Evolutionary conservation across 148 eudicot species (phyloP).

Genomic region (Cornus kousa): DNA sequence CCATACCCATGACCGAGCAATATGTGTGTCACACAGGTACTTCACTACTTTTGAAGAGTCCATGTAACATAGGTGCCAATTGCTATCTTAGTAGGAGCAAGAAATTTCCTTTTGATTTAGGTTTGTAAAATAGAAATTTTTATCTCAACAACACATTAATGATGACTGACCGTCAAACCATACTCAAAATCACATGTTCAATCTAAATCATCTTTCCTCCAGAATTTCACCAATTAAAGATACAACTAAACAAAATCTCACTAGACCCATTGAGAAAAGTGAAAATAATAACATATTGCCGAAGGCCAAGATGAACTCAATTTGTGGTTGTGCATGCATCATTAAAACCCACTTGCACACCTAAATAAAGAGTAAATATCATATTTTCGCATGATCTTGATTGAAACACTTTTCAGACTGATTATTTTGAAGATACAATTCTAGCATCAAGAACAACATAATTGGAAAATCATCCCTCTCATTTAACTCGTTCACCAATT

Average conservation of each 20-base stretch:
- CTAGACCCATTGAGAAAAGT: neutral
- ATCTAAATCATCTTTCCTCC: neutral
- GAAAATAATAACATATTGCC: neutral
- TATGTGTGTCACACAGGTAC: too few relatives aligned
- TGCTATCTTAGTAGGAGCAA: neutral
- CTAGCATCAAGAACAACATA: neutral
- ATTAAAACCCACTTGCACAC: neutral
- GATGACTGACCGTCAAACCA: neutral
- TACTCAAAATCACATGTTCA: neutral
- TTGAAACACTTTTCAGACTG: neutral
- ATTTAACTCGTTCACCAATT: neutral
- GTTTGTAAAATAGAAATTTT: neutral
- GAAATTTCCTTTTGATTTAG: neutral
- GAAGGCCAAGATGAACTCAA: neutral
- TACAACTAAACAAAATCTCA: neutral
- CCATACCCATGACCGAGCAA: too few relatives aligned
- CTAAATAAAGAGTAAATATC: neutral
- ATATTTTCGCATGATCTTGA: neutral
- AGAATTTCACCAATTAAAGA: neutral
- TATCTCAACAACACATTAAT: neutral
- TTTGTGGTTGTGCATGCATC: neutral
- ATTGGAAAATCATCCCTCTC: neutral
- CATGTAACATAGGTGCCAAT: too few relatives aligned
- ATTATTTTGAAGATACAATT: neutral
- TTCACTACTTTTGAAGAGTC: too few relatives aligned